phyloP scores from a whole-genome alignment of 2,329 filamentous ascomycete species.

The Neofusicoccum parvum region DNA sequence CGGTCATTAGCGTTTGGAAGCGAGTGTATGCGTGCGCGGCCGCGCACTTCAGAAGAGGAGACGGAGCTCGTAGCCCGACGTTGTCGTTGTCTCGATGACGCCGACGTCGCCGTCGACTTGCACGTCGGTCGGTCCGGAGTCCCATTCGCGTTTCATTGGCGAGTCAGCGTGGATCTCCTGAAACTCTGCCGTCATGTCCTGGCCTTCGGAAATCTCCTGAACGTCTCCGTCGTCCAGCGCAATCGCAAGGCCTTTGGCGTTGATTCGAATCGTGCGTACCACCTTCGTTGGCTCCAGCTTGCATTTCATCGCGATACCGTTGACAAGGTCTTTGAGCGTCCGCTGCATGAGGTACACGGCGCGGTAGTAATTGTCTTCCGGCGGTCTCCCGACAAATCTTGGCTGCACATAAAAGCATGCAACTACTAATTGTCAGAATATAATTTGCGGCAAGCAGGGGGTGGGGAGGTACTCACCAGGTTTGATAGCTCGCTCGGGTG shows the following conservation, averaged over 20 bases:
- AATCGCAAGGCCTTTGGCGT: conserved; percentile 75
- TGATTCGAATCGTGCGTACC: conserved; percentile 70
- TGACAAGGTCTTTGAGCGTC: conserved; percentile 72
- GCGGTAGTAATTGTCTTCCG: conserved; percentile 68
- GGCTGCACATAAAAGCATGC: conserved; percentile 85
- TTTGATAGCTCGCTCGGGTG: conserved; percentile 70
- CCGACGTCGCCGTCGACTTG: conserved; percentile 52
- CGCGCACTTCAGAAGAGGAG: conserved; percentile 45
- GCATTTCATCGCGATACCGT: conserved; percentile 76
- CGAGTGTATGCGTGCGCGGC: conserved; percentile 4
- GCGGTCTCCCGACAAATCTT: conserved; percentile 51
- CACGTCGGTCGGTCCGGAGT: conserved; percentile 50
- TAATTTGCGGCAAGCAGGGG: conserved; percentile 20
- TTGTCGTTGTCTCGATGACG: conserved; percentile 46
- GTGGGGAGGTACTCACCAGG: conserved; percentile 51
- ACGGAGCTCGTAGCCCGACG: conserved; percentile 52
- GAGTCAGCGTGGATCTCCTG: conserved; percentile 61
- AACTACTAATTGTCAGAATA: conserved; percentile 54
- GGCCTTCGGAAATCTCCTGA: conserved; percentile 79
- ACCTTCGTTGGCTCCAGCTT: conserved; percentile 74
- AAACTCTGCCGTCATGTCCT: conserved; percentile 79
- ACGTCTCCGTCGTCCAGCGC: conserved; percentile 91
- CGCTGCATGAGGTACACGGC: conserved; percentile 84
- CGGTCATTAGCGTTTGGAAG: conserved; percentile 16
- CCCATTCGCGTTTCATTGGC: conserved; percentile 56